Evolutionary conservation across 176 grass and related monocot species (phyloP).

Genomic region (Carex scoparia): DNA sequence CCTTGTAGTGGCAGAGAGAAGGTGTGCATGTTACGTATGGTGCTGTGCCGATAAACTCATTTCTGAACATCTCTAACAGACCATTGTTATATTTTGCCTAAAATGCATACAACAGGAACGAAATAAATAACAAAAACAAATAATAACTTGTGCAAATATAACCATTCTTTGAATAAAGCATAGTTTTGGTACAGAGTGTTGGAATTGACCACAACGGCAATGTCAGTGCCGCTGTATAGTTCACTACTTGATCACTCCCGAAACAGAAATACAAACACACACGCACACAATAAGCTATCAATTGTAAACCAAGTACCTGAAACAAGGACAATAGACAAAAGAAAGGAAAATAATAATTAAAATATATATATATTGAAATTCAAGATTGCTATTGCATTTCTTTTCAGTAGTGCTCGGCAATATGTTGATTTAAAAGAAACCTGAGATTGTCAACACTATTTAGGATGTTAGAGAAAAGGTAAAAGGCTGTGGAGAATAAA

Average conservation of each 20-base stretch:
- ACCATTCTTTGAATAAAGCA: not conserved
- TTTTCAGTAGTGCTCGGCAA: not conserved
- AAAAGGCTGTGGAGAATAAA: not conserved
- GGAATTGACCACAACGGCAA: not conserved
- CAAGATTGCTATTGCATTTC: not conserved
- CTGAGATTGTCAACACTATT: not conserved
- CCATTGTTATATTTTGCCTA: slow-evolving; percentile 76
- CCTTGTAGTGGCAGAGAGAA: slow-evolving; percentile 69
- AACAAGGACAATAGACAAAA: not conserved
- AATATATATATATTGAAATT: not conserved
- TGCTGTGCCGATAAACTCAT: slow-evolving; percentile 60
- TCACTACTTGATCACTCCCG: not conserved
- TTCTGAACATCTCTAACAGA: slow-evolving; percentile 86
- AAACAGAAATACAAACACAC: not conserved
- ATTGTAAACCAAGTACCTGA: not conserved
- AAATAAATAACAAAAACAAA: not conserved
- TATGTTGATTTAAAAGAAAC: not conserved
- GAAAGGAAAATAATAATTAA: not conserved
- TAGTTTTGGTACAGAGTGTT: not conserved
- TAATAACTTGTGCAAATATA: not conserved
- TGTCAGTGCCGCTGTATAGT: not conserved
- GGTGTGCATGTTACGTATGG: slow-evolving; percentile 79
- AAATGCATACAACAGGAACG: not conserved
- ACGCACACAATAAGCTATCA: not conserved
- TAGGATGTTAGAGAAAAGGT: not conserved